A percentile compares a stretch with the other conserved stretches of the same genome.
Conservation (phyloP, 768 basidiomycete genomes). For the Termitomyces sp. region DNA sequence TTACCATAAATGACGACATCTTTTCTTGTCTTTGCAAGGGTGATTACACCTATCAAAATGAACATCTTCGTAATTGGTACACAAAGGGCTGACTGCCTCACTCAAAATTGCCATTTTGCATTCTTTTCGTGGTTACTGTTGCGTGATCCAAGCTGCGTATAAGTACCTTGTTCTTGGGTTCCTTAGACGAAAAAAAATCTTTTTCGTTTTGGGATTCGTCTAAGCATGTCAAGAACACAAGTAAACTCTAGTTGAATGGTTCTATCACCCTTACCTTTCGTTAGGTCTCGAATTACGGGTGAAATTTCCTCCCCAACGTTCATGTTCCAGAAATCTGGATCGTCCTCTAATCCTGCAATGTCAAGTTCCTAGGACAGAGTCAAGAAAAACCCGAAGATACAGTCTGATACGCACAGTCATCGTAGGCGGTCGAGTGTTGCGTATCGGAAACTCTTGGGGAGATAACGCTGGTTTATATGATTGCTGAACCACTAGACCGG, state of each 20-base stretch:
- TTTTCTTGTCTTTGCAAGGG: conserved; percentile 69
- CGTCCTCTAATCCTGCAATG: conserved; percentile 60
- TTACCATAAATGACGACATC: conserved; percentile 76
- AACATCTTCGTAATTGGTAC: background rate
- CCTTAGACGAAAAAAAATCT: background rate
- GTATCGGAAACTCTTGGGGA: conserved; percentile 55
- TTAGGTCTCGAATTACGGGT: conserved; percentile 28
- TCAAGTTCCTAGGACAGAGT: conserved; percentile 49
- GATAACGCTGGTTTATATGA: conserved; percentile 55
- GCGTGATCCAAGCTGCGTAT: background rate
- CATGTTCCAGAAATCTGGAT: conserved; percentile 66
- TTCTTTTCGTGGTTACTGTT: conserved; percentile 25
- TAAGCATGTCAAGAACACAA: background rate
- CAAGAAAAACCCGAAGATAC: background rate
- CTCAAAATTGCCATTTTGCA: conserved; percentile 64
- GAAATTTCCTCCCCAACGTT: conserved; percentile 29
- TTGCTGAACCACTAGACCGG: conserved; percentile 53
- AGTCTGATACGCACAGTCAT: conserved; percentile 37
- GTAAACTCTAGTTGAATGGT: background rate
- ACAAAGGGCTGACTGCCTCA: conserved; percentile 23
- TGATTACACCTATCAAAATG: conserved; percentile 62
- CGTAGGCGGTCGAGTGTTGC: conserved; percentile 65
- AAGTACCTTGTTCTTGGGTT: background rate
- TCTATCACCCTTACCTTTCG: conserved; percentile 20
- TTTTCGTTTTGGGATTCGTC: background rate